Conservation (phyloP, 2,329 filamentous ascomycete genomes). For the Lanzia echinophila region DNA sequence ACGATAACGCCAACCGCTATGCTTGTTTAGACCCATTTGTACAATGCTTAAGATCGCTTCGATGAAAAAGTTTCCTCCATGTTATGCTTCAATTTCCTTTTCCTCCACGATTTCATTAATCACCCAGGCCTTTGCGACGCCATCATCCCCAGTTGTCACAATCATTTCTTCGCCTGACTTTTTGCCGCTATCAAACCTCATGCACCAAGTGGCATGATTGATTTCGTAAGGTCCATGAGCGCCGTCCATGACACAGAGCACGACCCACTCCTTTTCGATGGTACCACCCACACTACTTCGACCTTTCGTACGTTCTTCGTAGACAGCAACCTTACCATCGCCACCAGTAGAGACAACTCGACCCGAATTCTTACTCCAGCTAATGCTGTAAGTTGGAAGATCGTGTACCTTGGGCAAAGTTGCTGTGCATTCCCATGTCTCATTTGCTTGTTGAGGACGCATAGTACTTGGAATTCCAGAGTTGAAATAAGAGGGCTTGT, state of each 20-base stretch:
- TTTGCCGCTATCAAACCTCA: conserved; percentile 60
- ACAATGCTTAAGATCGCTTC: neutral
- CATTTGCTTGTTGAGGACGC: conserved; percentile 61
- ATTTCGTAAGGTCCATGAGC: conserved; percentile 91
- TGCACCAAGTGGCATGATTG: conserved; percentile 87
- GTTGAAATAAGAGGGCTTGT: conserved; percentile 27
- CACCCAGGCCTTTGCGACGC: conserved; percentile 77
- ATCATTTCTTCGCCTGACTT: conserved; percentile 73
- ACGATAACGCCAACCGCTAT: conserved; percentile 7
- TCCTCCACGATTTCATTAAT: conserved; percentile 32
- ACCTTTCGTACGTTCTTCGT: conserved; percentile 50
- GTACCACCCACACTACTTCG: conserved; percentile 24
- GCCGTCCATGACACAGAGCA: conserved; percentile 61
- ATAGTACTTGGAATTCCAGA: conserved; percentile 84
- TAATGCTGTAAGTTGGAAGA: conserved; percentile 73
- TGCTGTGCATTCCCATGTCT: conserved; percentile 76
- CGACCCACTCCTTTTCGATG: conserved; percentile 55
- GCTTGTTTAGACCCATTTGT: neutral
- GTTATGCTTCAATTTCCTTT: neutral
- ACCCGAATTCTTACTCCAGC: conserved; percentile 75
- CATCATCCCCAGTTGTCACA: conserved; percentile 88
- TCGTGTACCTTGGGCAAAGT: conserved; percentile 70
- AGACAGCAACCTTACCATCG: conserved; percentile 75
- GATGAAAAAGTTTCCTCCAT: neutral
- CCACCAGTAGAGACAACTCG: conserved; percentile 82